phyloP scores from a whole-genome alignment of 208 protist species.

The Acanthamoeba triangularis region DNA sequence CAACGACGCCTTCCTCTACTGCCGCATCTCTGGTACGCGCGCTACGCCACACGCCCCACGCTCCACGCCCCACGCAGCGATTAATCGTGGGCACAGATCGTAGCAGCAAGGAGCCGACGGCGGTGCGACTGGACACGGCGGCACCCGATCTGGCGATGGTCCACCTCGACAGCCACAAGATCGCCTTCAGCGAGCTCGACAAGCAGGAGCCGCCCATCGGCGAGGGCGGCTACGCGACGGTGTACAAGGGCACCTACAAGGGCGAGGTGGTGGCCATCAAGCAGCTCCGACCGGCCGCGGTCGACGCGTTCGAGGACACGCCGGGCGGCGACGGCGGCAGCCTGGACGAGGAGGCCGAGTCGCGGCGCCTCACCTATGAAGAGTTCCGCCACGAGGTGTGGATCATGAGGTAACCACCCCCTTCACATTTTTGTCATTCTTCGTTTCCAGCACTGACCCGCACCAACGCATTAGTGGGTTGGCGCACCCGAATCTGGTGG shows the following conservation, averaged over 20 bases:
- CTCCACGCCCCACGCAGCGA: background rate
- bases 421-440: no score
- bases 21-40: background rate
- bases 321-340: no score
- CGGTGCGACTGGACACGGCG: conserved; percentile 38
- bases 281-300: conserved; percentile 19
- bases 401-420: conserved; percentile 56
- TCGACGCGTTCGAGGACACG: no score
- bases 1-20: conserved; percentile 8
- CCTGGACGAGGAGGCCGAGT: no score
- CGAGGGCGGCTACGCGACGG: conserved; percentile 46
- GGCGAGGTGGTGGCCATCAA: conserved; percentile 63
- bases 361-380: background rate
- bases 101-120: background rate
- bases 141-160: conserved; percentile 71
- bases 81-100: background rate
- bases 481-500: conserved; percentile 69
- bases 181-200: background rate
- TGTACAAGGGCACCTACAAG: conserved; percentile 33
- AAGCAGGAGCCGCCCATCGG: conserved; percentile 18
- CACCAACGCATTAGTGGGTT: background rate
- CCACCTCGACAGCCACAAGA: conserved; percentile 67
- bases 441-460: no score
- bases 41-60: no score
- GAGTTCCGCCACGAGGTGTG: conserved; percentile 74